phyloP scores from a whole-genome alignment of 257 asterid genomes.

The Lantana camara region DNA sequence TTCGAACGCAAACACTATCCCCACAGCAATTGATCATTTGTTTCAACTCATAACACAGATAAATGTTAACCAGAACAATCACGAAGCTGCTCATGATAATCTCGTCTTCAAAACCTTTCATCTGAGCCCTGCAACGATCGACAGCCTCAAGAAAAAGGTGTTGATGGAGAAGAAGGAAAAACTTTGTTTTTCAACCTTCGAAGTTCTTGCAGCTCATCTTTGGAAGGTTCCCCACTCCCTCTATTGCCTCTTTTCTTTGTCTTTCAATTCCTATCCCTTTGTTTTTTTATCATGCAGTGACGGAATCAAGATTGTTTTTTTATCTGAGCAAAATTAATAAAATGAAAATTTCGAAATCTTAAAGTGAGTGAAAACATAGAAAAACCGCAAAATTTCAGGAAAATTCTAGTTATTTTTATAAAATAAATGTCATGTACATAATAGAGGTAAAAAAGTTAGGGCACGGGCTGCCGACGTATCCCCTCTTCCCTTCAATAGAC shows the following conservation, averaged over 20 bases:
- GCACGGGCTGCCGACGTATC: too few species aligned
- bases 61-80: background rate
- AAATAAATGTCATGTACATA: too few species aligned
- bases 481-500: too few species aligned
- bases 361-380: too few species aligned
- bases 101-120: conserved; percentile 31
- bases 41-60: conserved; percentile 26
- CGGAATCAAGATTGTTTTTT: too few species aligned
- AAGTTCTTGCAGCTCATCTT: conserved; percentile 36
- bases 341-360: too few species aligned
- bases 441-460: too few species aligned
- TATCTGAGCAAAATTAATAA: too few species aligned
- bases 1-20: background rate
- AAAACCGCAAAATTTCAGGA: too few species aligned
- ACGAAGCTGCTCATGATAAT: background rate
- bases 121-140: conserved; percentile 19
- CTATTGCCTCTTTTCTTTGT: background rate
- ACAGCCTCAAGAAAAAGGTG: conserved; percentile 23
- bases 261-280: background rate
- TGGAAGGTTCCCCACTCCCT: conserved; percentile 31
- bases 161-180: background rate
- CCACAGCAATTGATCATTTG: conserved; percentile 35
- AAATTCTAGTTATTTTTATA: too few species aligned
- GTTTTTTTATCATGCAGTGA: too few species aligned
- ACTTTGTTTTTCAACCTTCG: conserved; percentile 28